Base-by-base conservation (phyloP, 164 flowering plant species). In the Buxus sempervirens region DNA sequence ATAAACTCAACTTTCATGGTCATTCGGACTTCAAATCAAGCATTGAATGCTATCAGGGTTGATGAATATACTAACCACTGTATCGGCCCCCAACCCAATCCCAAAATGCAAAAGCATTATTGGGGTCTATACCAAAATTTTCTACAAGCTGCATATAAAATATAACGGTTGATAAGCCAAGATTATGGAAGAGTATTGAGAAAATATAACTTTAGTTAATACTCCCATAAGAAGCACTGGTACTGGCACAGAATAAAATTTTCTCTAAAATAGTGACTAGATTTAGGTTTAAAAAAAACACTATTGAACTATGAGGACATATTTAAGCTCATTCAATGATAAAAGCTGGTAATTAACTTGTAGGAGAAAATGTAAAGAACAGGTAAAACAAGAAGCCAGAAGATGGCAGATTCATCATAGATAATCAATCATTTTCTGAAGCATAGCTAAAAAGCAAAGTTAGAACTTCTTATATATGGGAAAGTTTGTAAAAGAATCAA, bases 101-200 rank as follows among this genome's bases (percentile, higher is more conserved):
- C 96, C 94, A 95, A 76, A 92, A 95, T 63, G 97, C 97, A 85
- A 95, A 95, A 54, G 99, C 96, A 90, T 90, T 93, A 56, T 89
- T 84, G 36, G 98, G 98, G 73, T 93, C 93, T 77, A 93, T 93
- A 19, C 98, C 96, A 77, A 93, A 93, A 75, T 89, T 78, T 64
- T 93, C 93, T 16, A 90, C 98, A 73, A 93, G 88, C 98, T 93
- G 85, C 75, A 79, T 51, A 61, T 55, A 64, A 20, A 49, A 41
- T 48, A 62, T n/a, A 24, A 22, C 27, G 60, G 53, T 53, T 18
- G 62, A 16, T 38, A 10, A 20, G 1, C 22, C 36, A 18, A 23
- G 7, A n/a, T 45, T 8, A 45, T 45, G n/a, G 23, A 21, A 28
- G 9, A 32, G 13, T 32, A 32, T 32, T 32, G 38, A 32, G 55